Evolutionary conservation across 169 alveolate genomes (phyloP).

Genomic region (Plasmodium adleri): DNA sequence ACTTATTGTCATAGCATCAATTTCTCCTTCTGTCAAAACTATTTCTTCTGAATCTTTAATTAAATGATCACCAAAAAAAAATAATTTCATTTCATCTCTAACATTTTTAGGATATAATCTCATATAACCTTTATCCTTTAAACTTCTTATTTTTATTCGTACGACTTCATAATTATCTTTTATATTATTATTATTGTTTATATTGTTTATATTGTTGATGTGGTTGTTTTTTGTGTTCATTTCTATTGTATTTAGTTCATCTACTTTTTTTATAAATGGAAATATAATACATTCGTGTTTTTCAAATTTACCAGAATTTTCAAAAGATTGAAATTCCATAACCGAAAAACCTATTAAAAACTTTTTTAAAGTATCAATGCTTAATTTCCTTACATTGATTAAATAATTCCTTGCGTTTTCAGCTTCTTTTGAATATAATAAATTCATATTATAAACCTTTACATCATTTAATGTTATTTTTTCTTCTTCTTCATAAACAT

Average conservation of each 20-base stretch:
- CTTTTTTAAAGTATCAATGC: constrained; percentile 83
- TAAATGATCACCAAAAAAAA: constrained; percentile 92
- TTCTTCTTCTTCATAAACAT: constrained; percentile 27
- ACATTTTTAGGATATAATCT: constrained; percentile 92
- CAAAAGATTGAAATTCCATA: constrained; percentile 69
- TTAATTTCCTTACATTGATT: constrained; percentile 86
- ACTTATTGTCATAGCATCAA: constrained; percentile 96
- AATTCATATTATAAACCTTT: constrained; percentile 81
- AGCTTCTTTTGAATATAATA: constrained; percentile 78
- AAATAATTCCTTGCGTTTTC: constrained; percentile 86
- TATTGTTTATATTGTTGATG: constrained; percentile 16
- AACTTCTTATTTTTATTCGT: constrained; percentile 82
- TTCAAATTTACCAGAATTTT: constrained; percentile 68
- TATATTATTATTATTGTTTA: constrained; percentile 6
- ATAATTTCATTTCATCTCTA: constrained; percentile 88
- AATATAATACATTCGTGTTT: constrained; percentile 71
- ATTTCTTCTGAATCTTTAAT: constrained; percentile 81
- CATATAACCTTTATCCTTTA: constrained; percentile 90
- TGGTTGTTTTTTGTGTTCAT: not conserved
- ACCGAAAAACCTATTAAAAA: constrained; percentile 90
- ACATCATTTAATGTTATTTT: constrained; percentile 77
- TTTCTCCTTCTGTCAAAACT: constrained; percentile 97
- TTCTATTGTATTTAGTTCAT: not conserved
- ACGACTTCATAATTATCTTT: constrained; percentile 71
- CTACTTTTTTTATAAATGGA: constrained; percentile 53